These are phyloP conservation scores for Spiromastix sp. DNA, from an alignment of 2,329 filamentous ascomycete species.

Conservation along the genomic window DNA sequence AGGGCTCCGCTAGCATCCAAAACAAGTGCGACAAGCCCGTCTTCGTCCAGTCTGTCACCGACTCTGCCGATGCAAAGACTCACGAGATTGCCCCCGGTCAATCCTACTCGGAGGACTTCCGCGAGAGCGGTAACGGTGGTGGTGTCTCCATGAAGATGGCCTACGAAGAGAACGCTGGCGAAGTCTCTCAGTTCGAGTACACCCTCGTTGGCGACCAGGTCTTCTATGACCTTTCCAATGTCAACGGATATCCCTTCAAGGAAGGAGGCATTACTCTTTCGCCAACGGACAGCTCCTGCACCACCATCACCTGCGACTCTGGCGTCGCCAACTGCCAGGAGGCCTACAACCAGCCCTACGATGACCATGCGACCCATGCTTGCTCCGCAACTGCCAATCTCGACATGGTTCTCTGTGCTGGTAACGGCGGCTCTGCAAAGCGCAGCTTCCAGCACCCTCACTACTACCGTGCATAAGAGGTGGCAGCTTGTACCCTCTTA, in stretches of 20 bases:
- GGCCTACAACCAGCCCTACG: slow-evolving; percentile 30
- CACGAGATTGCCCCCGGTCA: slow-evolving; percentile 25
- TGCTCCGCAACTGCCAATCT: slow-evolving; percentile 27
- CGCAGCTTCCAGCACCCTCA: background rate
- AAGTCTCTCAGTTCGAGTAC: slow-evolving; percentile 36
- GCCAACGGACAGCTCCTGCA: slow-evolving; percentile 21
- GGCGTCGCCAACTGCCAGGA: slow-evolving; percentile 26
- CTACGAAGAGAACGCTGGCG: slow-evolving; percentile 18
- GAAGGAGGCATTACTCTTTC: slow-evolving; percentile 26
- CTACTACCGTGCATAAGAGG: slow-evolving; percentile 1
- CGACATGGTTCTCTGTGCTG: slow-evolving; percentile 22
- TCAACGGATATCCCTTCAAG: slow-evolving; percentile 26
- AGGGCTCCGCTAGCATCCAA: slow-evolving; percentile 23
- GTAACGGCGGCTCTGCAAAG: background rate
- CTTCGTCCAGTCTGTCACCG: slow-evolving; percentile 32
- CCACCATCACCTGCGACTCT: slow-evolving; percentile 23
- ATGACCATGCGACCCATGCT: slow-evolving; percentile 32
- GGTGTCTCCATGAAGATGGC: slow-evolving; percentile 35
- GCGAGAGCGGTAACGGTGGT: slow-evolving; percentile 27
- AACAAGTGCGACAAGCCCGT: slow-evolving; percentile 28
- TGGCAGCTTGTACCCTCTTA: too few species aligned
- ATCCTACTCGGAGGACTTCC: slow-evolving; percentile 25
- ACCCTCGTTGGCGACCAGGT: slow-evolving; percentile 20
- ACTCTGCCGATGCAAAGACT: slow-evolving; percentile 23
- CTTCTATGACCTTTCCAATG: slow-evolving; percentile 32